Base-by-base conservation (phyloP, 129 eudicot genomes). In the Lactuca sativa region DNA sequence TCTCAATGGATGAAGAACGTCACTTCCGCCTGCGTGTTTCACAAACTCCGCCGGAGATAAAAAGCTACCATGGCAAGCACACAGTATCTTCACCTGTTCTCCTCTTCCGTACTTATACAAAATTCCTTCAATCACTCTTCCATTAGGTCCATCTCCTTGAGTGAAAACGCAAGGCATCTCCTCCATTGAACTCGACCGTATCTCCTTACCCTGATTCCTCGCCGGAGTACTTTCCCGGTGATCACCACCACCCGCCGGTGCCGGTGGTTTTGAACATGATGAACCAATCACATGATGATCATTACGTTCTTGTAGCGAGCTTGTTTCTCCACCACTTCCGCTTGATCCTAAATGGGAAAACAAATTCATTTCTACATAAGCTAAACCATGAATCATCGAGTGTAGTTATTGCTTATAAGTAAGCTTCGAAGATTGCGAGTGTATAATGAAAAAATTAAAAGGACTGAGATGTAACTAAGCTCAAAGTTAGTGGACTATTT, bases 101-200 rank as follows among this genome's bases (percentile, higher is more conserved):
- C 97, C 95, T 32, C 72, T 91, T 4, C 87, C 84, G 17, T 85
- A 91, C 67, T 74, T 88, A 73, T 91, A 91, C 31, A 91, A 77
- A 37, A 91, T 85, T 3, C 97, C 97, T 25, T 91, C 95, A 0
- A 91, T 81, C 67, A 87, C 75, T 31, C 83, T 79, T 5, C 97
- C 97, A 16, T 85, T 80, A 0, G 95, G 95, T 1, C 97, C 95
- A 11, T 85, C 92, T 60, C 92, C 95, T 73, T 73, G 81, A 0
- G 95, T 91, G 71, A 82, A 87, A 7, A 91, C 97, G 36, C 95
- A 83, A 7, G 97, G 97, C 97, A 91, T 91, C 25, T 92, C 87
- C 61, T 75, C 79, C 41, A 84, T 43, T 8, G 88, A 58, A 44
- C 77, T 68, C 25, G 70, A 52, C 55, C 75, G 77, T 4, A 38